A percentile compares a stretch with the other conserved stretches of the same genome.
Evolutionary conservation across 192 early-diverging fungal genomes (phyloP).

Genomic region (Piromyces finnis): DNA sequence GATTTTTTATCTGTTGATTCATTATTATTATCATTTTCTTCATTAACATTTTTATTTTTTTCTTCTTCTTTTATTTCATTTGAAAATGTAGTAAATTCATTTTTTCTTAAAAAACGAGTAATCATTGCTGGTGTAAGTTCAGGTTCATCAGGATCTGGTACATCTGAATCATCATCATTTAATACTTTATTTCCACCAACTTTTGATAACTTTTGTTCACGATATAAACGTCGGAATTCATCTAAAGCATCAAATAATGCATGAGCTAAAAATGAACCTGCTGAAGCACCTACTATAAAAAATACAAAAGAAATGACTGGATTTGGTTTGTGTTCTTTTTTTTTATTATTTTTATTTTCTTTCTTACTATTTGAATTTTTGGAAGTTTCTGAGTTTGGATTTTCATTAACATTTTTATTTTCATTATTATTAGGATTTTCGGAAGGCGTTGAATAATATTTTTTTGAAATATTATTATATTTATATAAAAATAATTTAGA

Average conservation of each 20-base stretch:
- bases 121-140: not conserved
- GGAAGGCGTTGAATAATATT: not conserved
- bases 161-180: not conserved
- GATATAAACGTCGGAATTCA: not conserved
- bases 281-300: not conserved
- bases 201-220: not conserved
- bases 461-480: not conserved
- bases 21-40: too few species aligned
- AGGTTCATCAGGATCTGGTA: not conserved
- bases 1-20: not conserved
- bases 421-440: not conserved
- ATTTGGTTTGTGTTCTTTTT: not conserved
- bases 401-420: not conserved
- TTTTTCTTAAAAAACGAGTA: not conserved
- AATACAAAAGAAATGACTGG: not conserved
- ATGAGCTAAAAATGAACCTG: not conserved
- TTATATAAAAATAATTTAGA: not conserved
- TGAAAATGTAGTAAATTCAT: not conserved
- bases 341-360: not conserved
- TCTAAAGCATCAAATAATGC: not conserved
- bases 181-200: not conserved
- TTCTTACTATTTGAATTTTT: not conserved
- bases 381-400: not conserved
- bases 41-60: too few species aligned
- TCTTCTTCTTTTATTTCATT: not conserved